phyloP scores from a whole-genome alignment of 1,139 yeast species.

The Diutina siamensis region DNA sequence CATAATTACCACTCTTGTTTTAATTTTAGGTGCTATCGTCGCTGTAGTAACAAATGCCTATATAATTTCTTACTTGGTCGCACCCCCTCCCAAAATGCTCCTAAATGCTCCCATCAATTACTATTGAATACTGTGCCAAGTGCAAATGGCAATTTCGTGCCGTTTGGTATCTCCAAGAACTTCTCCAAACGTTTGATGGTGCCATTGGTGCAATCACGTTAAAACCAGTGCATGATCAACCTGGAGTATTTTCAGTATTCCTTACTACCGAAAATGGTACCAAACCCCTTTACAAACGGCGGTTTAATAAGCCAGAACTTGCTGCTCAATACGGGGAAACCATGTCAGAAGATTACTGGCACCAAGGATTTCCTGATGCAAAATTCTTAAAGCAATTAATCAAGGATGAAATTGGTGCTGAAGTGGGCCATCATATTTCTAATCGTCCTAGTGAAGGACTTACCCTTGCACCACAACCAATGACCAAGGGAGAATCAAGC shows the following conservation, averaged over 20 bases:
- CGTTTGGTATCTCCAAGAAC: constrained; percentile 34
- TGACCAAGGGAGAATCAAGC: background rate
- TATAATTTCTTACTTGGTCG: background rate
- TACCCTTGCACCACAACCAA: background rate
- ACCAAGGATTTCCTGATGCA: constrained; percentile 37
- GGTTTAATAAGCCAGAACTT: constrained; percentile 19
- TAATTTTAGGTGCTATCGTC: too few relatives aligned
- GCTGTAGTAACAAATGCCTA: too few relatives aligned
- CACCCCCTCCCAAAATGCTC: background rate
- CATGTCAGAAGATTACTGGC: constrained; percentile 22
- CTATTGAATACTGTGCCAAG: constrained; percentile 30
- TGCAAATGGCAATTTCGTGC: constrained; percentile 42
- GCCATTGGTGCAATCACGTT: constrained; percentile 23
- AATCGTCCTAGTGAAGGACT: background rate
- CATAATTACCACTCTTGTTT: too few relatives aligned
- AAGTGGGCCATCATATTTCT: constrained; percentile 4
- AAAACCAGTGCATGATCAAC: constrained; percentile 26
- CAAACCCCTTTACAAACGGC: constrained; percentile 23
- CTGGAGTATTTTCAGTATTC: constrained; percentile 27
- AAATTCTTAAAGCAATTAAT: constrained; percentile 28
- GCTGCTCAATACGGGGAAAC: constrained; percentile 9
- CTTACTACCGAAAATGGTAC: constrained; percentile 5
- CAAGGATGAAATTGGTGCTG: constrained; percentile 13
- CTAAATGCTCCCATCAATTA: constrained; percentile 19
- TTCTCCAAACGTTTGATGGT: constrained; percentile 31